A percentile compares a stretch with the other conserved stretches of the same genome.
Evolutionary conservation across 441 rosid species (phyloP).

Genomic region (Capsella rubella): DNA sequence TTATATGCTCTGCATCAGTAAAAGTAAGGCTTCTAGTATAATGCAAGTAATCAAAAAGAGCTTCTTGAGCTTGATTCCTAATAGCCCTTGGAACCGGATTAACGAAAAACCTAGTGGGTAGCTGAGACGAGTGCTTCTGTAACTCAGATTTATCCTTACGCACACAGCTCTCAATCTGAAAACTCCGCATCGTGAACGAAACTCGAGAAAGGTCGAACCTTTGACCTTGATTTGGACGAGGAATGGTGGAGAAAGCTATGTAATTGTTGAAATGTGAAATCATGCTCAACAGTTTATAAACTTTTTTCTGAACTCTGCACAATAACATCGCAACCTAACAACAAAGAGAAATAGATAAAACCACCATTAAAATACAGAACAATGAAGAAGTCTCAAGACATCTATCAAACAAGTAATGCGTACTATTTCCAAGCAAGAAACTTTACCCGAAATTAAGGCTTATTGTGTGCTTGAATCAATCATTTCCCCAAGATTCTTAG

Average conservation of each 20-base stretch:
- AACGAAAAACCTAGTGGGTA: constrained; percentile 37
- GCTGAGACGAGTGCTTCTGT: constrained; percentile 40
- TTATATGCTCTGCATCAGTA: constrained; percentile 81
- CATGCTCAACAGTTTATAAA: constrained; percentile 45
- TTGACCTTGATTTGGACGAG: constrained; percentile 38
- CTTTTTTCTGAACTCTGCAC: constrained; percentile 38
- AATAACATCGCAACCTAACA: constrained; percentile 47
- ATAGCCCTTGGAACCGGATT: constrained; percentile 50
- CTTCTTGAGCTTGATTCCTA: constrained; percentile 61
- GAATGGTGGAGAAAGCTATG: constrained; percentile 41
- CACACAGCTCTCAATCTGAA: constrained; percentile 41
- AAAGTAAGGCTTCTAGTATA: constrained; percentile 60
- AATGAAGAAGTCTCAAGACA: neutral
- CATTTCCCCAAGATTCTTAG: constrained; percentile 3
- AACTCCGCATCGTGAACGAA: constrained; percentile 45
- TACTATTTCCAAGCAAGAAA: constrained; percentile 2
- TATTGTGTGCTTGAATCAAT: constrained; percentile 15
- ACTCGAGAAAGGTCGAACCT: constrained; percentile 45
- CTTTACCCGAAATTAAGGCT: neutral
- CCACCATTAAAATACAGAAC: neutral
- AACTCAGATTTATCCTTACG: constrained; percentile 29
- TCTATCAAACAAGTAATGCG: neutral
- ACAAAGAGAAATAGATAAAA: constrained; percentile 9
- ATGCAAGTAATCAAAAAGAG: constrained; percentile 78
- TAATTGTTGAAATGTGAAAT: constrained; percentile 44